phyloP scores from a whole-genome alignment of 305 asterid genomes.

The Striga hermonthica region DNA sequence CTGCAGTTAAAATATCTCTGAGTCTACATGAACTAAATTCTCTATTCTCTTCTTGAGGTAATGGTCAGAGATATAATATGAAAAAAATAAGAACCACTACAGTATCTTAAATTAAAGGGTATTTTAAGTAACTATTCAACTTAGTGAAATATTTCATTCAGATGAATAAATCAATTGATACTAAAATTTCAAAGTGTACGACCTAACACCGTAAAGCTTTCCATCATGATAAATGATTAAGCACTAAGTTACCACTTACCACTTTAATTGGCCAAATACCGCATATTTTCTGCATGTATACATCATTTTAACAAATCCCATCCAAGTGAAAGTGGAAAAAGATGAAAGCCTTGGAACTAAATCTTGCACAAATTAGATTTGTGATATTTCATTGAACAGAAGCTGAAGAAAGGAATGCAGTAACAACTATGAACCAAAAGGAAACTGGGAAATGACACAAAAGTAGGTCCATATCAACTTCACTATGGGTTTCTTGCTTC shows the following conservation, averaged over 20 bases:
- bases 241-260: conserved; percentile 13
- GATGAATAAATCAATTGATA: conserved; percentile 15
- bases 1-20: conserved; percentile 46
- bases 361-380: conserved; percentile 1
- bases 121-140: neutral
- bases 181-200: conserved; percentile 9
- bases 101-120: conserved; percentile 11
- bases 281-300: conserved; percentile 11
- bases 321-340: conserved; percentile 6
- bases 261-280: conserved; percentile 3
- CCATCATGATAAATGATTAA: conserved; percentile 18
- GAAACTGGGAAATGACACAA: conserved; percentile 9
- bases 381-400: conserved; percentile 17
- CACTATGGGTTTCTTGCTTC: conserved; percentile 19
- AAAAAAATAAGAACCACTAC: conserved; percentile 8
- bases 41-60: conserved; percentile 9
- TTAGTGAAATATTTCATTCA: neutral
- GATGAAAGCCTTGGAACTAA: conserved; percentile 15
- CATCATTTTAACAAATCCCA: conserved; percentile 3
- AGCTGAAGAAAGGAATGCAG: conserved; percentile 16
- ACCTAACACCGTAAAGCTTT: neutral
- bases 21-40: conserved; percentile 18
- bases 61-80: conserved; percentile 17
- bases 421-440: conserved; percentile 17
- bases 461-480: conserved; percentile 11